Conservation (phyloP, 2,329 filamentous ascomycete genomes). For the Xylaria arbuscula region DNA sequence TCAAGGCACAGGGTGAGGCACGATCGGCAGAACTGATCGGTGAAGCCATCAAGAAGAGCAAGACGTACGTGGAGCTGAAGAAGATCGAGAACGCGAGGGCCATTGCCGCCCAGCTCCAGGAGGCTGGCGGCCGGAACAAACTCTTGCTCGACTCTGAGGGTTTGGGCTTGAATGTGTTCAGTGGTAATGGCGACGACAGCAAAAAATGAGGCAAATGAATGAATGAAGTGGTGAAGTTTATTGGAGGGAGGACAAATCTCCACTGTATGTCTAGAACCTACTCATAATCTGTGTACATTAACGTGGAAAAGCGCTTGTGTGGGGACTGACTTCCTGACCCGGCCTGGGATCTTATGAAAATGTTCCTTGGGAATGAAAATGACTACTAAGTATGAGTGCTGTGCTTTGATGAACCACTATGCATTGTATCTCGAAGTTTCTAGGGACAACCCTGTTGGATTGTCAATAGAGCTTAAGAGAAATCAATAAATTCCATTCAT, state of each 20-base stretch:
- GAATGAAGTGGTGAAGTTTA: slow-evolving; percentile 21
- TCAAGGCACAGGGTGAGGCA: slow-evolving; percentile 98
- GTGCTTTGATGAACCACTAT: background rate
- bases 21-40: slow-evolving; percentile 97
- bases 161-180: slow-evolving; percentile 87
- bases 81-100: slow-evolving; percentile 96
- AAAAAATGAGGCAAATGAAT: slow-evolving; percentile 56
- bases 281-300: slow-evolving; percentile 48
- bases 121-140: slow-evolving; percentile 88
- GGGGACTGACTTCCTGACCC: background rate
- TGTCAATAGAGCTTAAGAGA: background rate
- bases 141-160: slow-evolving; percentile 92
- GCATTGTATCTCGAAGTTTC: background rate
- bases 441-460: background rate
- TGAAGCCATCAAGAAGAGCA: slow-evolving; percentile 99
- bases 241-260: slow-evolving; percentile 49
- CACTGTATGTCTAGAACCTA: slow-evolving; percentile 52
- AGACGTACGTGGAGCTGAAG: slow-evolving; percentile 94
- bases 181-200: slow-evolving; percentile 54
- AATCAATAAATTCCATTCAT: background rate
- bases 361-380: background rate
- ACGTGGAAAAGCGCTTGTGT: slow-evolving; percentile 15
- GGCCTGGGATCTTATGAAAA: background rate
- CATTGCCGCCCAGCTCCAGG: slow-evolving; percentile 89
- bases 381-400: background rate